phyloP scores from a whole-genome alignment of 1,139 yeast genomes.

The Debaryomyces udenii region DNA sequence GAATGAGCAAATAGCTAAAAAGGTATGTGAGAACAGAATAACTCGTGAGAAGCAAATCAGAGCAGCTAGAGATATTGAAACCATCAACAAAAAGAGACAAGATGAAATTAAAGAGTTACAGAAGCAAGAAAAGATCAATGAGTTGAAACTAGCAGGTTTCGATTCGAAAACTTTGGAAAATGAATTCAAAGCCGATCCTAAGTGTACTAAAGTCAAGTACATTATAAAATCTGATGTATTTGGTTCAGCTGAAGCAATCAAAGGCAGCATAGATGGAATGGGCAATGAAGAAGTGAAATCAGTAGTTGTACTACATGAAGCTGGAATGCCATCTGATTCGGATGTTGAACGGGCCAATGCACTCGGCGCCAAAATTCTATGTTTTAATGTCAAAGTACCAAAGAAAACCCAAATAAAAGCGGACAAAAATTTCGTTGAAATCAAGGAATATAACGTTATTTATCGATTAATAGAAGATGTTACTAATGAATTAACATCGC shows the following conservation, averaged over 20 bases:
- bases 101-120: slow-evolving; percentile 51
- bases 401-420: slow-evolving; percentile 68
- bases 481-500: slow-evolving; percentile 60
- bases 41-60: slow-evolving; percentile 58
- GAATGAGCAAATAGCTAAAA: slow-evolving; percentile 73
- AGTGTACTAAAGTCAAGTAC: slow-evolving; percentile 49
- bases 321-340: slow-evolving; percentile 82
- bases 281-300: slow-evolving; percentile 87
- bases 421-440: slow-evolving; percentile 55
- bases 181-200: slow-evolving; percentile 28
- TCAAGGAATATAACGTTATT: slow-evolving; percentile 75
- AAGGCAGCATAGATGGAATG: slow-evolving; percentile 74
- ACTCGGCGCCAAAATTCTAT: slow-evolving; percentile 70
- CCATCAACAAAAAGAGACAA: slow-evolving; percentile 62
- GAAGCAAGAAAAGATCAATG: slow-evolving; percentile 54
- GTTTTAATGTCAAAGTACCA: slow-evolving; percentile 77
- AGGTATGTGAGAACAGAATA: slow-evolving; percentile 66
- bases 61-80: slow-evolving; percentile 68
- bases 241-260: slow-evolving; percentile 63
- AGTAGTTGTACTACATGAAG: slow-evolving; percentile 69
- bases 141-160: slow-evolving; percentile 59
- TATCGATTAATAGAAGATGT: slow-evolving; percentile 88
- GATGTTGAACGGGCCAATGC: slow-evolving; percentile 84
- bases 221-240: slow-evolving; percentile 90
- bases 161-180: slow-evolving; percentile 42